A percentile compares a stretch with the other conserved stretches of the same genome.
Evolutionary conservation across 176 grass and related monocot species (phyloP).

Genomic region (Carex parvula): DNA sequence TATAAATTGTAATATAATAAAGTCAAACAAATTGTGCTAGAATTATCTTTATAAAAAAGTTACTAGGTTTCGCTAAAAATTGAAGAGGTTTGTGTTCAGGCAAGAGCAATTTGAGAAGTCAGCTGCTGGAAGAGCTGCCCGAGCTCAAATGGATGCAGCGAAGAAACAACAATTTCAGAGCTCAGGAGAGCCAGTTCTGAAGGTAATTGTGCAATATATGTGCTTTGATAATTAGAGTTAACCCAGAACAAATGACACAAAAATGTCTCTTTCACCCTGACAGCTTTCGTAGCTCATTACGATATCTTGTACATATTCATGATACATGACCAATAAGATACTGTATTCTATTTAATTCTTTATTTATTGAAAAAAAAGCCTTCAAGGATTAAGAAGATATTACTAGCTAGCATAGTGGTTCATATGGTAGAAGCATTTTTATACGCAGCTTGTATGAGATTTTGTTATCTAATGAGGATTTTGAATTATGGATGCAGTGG

Average conservation of each 20-base stretch:
- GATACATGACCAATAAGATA: neutral
- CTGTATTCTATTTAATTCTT: neutral
- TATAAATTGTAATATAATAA: neutral
- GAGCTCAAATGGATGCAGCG: slow-evolving; percentile 73
- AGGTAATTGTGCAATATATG: slow-evolving; percentile 33
- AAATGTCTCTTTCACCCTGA: neutral
- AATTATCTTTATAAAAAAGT: neutral
- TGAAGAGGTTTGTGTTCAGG: slow-evolving; percentile 31
- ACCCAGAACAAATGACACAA: neutral
- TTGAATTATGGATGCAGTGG: slow-evolving; percentile 56
- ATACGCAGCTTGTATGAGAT: slow-evolving; percentile 2
- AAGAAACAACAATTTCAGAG: slow-evolving; percentile 61
- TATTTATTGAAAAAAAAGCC: neutral
- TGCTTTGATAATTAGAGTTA: neutral
- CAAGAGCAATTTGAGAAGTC: slow-evolving; percentile 81
- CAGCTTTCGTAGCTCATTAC: neutral
- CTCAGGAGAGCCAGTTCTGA: slow-evolving; percentile 82
- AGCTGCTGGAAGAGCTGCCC: slow-evolving; percentile 71
- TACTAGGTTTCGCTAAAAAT: neutral
- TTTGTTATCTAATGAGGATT: slow-evolving; percentile 14
- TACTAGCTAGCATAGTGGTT: neutral
- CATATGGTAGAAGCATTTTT: slow-evolving; percentile 6
- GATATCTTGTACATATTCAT: neutral
- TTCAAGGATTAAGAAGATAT: neutral
- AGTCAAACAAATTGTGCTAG: neutral